These are phyloP conservation scores for Apiospora koreana DNA, from an alignment of 2,329 filamentous ascomycete species.

Conservation along the genomic window DNA sequence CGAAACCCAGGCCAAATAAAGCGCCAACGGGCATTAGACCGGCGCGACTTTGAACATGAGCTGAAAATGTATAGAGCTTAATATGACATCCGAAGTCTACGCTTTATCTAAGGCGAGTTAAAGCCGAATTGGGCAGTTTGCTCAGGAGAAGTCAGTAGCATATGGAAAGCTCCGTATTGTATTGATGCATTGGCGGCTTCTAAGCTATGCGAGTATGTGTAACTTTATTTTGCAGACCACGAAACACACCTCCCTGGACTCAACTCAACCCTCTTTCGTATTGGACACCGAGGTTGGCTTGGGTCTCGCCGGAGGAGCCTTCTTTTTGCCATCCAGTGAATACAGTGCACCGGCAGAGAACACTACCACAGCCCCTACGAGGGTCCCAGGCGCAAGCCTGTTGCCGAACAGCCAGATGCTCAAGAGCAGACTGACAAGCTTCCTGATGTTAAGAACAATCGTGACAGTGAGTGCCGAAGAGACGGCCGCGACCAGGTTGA, in stretches of 20 bases:
- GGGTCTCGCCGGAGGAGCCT: constrained; percentile 30
- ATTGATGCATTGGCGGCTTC: not conserved
- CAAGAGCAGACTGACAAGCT: constrained; percentile 85
- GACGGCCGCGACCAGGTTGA: constrained; percentile 88
- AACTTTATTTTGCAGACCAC: not conserved
- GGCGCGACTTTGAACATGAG: not conserved
- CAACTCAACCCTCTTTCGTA: constrained; percentile 12
- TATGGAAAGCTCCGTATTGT: not conserved
- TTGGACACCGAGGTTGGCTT: constrained; percentile 13
- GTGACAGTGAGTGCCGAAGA: constrained; percentile 93
- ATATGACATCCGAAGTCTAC: not conserved
- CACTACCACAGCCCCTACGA: constrained; percentile 80
- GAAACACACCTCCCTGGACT: not conserved
- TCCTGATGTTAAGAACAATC: constrained; percentile 93
- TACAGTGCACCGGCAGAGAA: constrained; percentile 92
- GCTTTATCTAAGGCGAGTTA: not conserved
- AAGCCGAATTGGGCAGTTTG: not conserved
- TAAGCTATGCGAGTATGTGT: not conserved
- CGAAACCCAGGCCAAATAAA: not conserved
- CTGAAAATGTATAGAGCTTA: not conserved
- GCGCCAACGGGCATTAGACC: not conserved
- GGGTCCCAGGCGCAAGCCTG: constrained; percentile 70
- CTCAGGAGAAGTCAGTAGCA: not conserved
- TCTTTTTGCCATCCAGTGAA: constrained; percentile 66
- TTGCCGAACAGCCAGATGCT: constrained; percentile 97